phyloP scores from a whole-genome alignment of 2,329 filamentous ascomycete genomes.

The Thelonectria rubi region DNA sequence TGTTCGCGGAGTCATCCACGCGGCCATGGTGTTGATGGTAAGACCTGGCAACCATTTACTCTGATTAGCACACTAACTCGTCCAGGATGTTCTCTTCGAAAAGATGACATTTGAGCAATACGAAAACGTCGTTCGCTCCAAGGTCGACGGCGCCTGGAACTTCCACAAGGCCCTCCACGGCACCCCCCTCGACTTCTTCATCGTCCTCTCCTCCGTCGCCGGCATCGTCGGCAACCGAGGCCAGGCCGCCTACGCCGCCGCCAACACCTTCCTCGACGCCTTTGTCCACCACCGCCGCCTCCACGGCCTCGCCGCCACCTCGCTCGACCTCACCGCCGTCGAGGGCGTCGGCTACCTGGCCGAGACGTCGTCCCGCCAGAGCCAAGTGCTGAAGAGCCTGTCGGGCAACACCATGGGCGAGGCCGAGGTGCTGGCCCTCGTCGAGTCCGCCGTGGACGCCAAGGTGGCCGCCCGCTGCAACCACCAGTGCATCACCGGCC shows the following conservation, averaged over 20 bases:
- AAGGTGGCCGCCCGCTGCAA: slow-evolving; percentile 53
- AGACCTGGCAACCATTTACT: not conserved
- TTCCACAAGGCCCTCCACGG: slow-evolving; percentile 51
- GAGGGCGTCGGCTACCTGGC: slow-evolving; percentile 61
- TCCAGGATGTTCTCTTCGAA: slow-evolving; percentile 58
- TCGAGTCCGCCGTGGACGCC: slow-evolving; percentile 61
- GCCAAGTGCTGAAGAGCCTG: slow-evolving; percentile 59
- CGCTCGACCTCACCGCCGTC: slow-evolving; percentile 63
- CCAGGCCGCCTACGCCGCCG: slow-evolving; percentile 63
- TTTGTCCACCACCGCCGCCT: slow-evolving; percentile 15
- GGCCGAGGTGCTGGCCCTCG: slow-evolving; percentile 63
- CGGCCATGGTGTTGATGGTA: slow-evolving; percentile 54
- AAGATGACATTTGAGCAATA: slow-evolving; percentile 63
- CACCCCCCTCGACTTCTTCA: slow-evolving; percentile 59
- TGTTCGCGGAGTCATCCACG: slow-evolving; percentile 55
- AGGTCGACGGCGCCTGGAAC: slow-evolving; percentile 64
- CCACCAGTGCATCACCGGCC: slow-evolving; percentile 63
- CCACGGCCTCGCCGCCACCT: slow-evolving; percentile 44
- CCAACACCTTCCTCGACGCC: slow-evolving; percentile 47
- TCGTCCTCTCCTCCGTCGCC: slow-evolving; percentile 61
- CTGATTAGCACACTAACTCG: not conserved
- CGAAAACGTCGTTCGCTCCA: slow-evolving; percentile 57
- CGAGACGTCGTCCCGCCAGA: slow-evolving; percentile 48
- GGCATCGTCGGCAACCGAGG: slow-evolving; percentile 60
- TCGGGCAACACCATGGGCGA: slow-evolving; percentile 59